phyloP scores from a whole-genome alignment of 2,329 filamentous ascomycete genomes.

The Microdochium paspali region DNA sequence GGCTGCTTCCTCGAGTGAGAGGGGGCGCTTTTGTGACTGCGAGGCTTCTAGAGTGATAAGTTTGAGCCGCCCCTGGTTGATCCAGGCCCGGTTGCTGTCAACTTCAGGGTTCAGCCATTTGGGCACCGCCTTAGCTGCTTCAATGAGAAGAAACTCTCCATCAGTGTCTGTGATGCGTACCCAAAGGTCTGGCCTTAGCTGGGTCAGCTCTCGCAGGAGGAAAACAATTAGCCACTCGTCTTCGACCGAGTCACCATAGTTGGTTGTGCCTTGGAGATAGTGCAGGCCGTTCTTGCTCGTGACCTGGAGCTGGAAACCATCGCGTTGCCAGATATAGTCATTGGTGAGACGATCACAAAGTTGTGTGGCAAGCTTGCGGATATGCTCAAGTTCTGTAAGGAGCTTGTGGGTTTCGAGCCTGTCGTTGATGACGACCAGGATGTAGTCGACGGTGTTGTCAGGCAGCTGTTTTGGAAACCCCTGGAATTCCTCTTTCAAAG shows the following conservation, averaged over 20 bases:
- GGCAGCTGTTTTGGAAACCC: conserved; percentile 40
- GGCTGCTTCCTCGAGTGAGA: conserved; percentile 59
- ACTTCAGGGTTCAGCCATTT: conserved; percentile 89
- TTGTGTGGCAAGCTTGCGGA: conserved; percentile 59
- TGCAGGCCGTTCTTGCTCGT: conserved; percentile 45
- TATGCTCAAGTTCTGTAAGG: conserved; percentile 57
- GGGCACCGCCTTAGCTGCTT: conserved; percentile 81
- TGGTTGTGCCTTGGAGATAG: conserved; percentile 68
- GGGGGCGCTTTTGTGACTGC: conserved; percentile 22
- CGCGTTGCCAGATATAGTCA: conserved; percentile 93
- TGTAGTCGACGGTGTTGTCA: conserved; percentile 82
- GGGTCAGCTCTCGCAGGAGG: conserved; percentile 72
- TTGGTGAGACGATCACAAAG: conserved; percentile 58
- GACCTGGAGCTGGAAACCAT: conserved; percentile 62
- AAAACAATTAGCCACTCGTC: conserved; percentile 98
- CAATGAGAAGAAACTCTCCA: conserved; percentile 90
- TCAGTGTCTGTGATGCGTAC: conserved; percentile 77
- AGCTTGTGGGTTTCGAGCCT: conserved; percentile 44
- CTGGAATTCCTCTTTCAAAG: conserved; percentile 17
- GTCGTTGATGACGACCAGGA: conserved; percentile 60
- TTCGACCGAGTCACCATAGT: conserved; percentile 89
- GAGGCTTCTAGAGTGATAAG: conserved; percentile 54
- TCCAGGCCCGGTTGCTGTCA: conserved; percentile 82
- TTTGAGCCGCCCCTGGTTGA: conserved; percentile 65
- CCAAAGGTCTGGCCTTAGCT: conserved; percentile 65